Conservation (phyloP, 1,284 basidiomycete species). For the Rhizopogon parksii region DNA sequence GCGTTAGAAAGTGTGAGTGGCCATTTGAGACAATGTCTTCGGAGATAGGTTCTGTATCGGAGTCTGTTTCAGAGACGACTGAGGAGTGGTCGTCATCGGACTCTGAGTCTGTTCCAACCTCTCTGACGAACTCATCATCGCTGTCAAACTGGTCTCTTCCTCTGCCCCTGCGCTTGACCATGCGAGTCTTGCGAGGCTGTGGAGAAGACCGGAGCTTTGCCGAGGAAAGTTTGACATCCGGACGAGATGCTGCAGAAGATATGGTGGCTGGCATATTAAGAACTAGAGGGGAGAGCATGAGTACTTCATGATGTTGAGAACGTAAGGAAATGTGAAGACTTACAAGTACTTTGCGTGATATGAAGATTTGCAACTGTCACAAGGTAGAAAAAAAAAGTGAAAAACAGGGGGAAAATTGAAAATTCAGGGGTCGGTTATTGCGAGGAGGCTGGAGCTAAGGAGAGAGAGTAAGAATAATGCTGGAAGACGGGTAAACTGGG, state of each 20-base stretch:
- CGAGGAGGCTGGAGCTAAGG: constrained; percentile 11
- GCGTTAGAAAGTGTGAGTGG: constrained; percentile 49
- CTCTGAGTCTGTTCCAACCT: constrained; percentile 58
- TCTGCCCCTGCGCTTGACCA: constrained; percentile 45
- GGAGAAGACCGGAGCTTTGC: constrained; percentile 19
- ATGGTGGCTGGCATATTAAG: constrained; percentile 39
- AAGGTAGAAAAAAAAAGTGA: constrained; percentile 19
- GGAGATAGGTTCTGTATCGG: constrained; percentile 57
- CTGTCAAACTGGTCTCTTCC: constrained; percentile 51
- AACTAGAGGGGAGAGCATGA: constrained; percentile 11
- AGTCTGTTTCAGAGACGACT: constrained; percentile 54
- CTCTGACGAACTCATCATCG: constrained; percentile 69
- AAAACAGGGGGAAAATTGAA: constrained; percentile 17
- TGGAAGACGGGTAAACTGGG: constrained; percentile 6
- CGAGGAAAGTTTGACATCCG: constrained; percentile 6
- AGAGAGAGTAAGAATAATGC: constrained; percentile 2
- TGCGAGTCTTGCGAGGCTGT: constrained; percentile 43
- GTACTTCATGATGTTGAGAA: constrained; percentile 11
- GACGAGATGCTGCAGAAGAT: constrained; percentile 27
- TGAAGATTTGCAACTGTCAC: constrained; percentile 14
- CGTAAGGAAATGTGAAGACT: constrained; percentile 9
- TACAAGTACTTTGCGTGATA: constrained; percentile 21
- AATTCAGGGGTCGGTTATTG: constrained; percentile 7
- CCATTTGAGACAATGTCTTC: constrained; percentile 48
- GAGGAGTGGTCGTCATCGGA: constrained; percentile 52